Evolutionary conservation across 1,139 yeast genomes (phyloP).

Genomic region (Kurtzmaniella quercitrusa): DNA sequence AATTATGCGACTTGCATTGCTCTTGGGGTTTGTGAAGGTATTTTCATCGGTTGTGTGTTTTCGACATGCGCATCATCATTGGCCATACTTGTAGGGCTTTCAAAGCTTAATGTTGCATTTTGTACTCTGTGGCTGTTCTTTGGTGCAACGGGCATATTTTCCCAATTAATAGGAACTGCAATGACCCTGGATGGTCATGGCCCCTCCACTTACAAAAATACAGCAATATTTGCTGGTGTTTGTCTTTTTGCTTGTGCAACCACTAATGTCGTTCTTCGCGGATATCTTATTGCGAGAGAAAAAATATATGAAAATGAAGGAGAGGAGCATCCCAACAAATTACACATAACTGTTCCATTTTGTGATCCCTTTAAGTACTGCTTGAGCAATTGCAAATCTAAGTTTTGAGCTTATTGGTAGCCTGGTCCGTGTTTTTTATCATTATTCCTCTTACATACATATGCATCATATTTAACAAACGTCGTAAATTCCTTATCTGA

Average conservation of each 20-base stretch:
- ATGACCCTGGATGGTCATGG: slow-evolving; percentile 32
- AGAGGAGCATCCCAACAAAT: neutral
- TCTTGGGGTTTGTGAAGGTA: slow-evolving; percentile 24
- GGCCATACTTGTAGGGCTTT: slow-evolving; percentile 43
- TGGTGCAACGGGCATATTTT: slow-evolving; percentile 44
- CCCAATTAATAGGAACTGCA: slow-evolving; percentile 54
- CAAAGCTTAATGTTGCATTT: slow-evolving; percentile 46
- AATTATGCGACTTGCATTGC: slow-evolving; percentile 27
- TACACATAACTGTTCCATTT: neutral
- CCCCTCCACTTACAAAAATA: slow-evolving; percentile 44
- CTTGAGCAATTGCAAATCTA: neutral
- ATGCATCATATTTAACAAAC: too few species aligned
- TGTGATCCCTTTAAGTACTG: neutral
- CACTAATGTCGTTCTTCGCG: slow-evolving; percentile 38
- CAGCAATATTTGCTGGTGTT: slow-evolving; percentile 52
- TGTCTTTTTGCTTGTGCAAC: slow-evolving; percentile 42
- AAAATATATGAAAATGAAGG: slow-evolving; percentile 12
- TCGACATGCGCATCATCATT: slow-evolving; percentile 27
- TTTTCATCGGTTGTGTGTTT: slow-evolving; percentile 25
- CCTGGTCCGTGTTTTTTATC: too few species aligned
- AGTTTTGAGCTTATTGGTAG: too few species aligned
- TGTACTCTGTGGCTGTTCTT: slow-evolving; percentile 45
- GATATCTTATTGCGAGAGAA: slow-evolving; percentile 48
- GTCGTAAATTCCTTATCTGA: too few species aligned
- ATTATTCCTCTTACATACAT: too few species aligned